Base-by-base conservation (phyloP, 768 basidiomycete species). In the Hydnomerulius pinastri region DNA sequence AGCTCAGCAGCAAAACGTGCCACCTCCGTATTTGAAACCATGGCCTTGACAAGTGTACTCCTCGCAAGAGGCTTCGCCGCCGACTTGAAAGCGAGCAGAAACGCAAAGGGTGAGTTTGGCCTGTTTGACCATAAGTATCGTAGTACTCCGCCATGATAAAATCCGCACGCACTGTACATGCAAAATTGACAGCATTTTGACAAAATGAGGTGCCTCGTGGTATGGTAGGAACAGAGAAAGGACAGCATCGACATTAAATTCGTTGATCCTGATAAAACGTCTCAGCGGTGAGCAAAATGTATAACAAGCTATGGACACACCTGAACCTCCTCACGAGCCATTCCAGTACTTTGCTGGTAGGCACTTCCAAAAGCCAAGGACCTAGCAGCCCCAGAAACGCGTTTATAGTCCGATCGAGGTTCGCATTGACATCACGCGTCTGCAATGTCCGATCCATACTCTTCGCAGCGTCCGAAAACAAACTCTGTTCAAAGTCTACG, bases 321-420 rank as follows among this genome's bases (percentile, higher is more conserved):
- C 95, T 85, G 70, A 98, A 97, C 49, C 94, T 77, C 60, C 91
- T 76, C 3, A 98, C 92, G 21, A 98, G 79, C 96, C 96, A 99
- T 62, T 99, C 97, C 23, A 99, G 64, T 8, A 91, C 81, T 66
- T 88, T 93, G 17, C 84, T 86, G 0, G 91, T 80, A 0, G 92
- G 88, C 28, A 81, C 74, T 33, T 96, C 86, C 71, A 92, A 77
- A 36, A 98, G 68, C 75, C 88, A 90, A 8, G 85, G 86, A 2
- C 91, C 90, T 13, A 99, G 73, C 36, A 86, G 67, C 35, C 79
- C 70, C 37, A 98, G 62, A 59, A 92, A 88, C 6, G 71, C 72
- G 18, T 75, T 74, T 48, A 98, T 74, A 4, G 73, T 69, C 15
- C 49, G 66, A 66, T 95, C 80, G 59, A 99, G 71, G 54, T 81